Evolutionary conservation across 2,329 filamentous ascomycete species (phyloP), one percentile per base, ranked within the genome.

Genomic region (Ceratocystis eucalypticola): DNA sequence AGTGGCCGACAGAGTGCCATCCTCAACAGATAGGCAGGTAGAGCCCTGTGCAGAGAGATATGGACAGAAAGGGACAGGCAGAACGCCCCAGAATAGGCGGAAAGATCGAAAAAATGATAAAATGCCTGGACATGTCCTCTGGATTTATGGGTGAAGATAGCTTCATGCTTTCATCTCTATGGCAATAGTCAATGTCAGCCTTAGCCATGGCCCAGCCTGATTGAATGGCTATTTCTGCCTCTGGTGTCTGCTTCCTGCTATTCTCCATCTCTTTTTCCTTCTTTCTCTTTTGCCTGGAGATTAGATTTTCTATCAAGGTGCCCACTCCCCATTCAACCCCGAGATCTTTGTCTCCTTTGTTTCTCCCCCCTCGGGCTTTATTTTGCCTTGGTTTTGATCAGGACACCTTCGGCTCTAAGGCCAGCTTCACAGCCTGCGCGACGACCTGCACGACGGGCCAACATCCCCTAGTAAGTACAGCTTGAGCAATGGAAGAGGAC

Each of bases 91-190:
- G 22, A 30, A 5, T 30, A n/a, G 22, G 53, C 8, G 30, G 22
- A 15, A 25, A 33, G 22, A 28, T 20, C 15, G 6, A 30, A 57
- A 57, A 30, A 57, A 57, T 28, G 28, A 30, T 57, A 17, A 50
- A 57, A 57, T 30, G 53, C 22, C 22, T 17, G 22, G 53, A 57
- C 53, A 33, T 57, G 22, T 17, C 53, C 22, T 30, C 53, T 33
- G 22, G 10, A 15, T 57, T 28, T 12, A 57, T 28, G 53, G 30
- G 10, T 50, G 46, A 28, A 10, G 53, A 57, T 57, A 30, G 22
- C 53, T 57, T 30, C 53, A 57, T 33, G 15, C 53, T 57, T 57
- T 57, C 53, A 57, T 57, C 53, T 57, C 53, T 57, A 57, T 57
- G 22, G 53, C 53, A 30, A 57, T 57, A n/a, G 53, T 25, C 53